Base-by-base conservation (phyloP, 139 green algal genomes). In the Tetraselmis striata region DNA sequence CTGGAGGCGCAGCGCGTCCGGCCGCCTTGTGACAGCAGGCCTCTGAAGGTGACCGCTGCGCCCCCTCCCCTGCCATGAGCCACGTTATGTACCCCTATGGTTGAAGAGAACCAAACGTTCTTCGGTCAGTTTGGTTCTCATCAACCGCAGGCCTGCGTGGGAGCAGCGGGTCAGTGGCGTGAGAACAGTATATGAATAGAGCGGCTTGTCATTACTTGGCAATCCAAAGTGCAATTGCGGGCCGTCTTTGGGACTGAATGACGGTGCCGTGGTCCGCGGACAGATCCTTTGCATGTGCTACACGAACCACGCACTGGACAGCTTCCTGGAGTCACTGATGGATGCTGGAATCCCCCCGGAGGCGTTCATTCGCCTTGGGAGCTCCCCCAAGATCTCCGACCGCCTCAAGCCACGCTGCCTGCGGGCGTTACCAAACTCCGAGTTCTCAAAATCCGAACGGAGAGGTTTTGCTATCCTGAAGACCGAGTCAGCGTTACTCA, bases 231-330 rank as follows among this genome's bases (percentile, higher is more conserved):
- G n/a, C n/a, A n/a, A n/a, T n/a, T n/a, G n/a, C n/a, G n/a, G n/a
- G n/a, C n/a, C n/a, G n/a, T n/a, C n/a, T n/a, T n/a, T n/a, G n/a
- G n/a, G n/a, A n/a, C n/a, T n/a, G n/a, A n/a, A n/a, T n/a, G n/a
- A n/a, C n/a, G n/a, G n/a, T n/a, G n/a, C n/a, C n/a, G n/a, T n/a
- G n/a, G n/a, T n/a, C n/a, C n/a, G n/a, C n/a, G 83, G 45, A 1
- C 91, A 89, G 22, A 87, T 95, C 25, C 85, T 95, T 77, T 88
- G 87, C 45, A 83, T 94, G 27, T 93, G 87, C 77, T 93, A 89
- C 84, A 95, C 92, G n/a, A 95, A 95, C 82, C 92, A 95, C 76
- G 92, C 92, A 5, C 82, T 95, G 78, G 92, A 96, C 59, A 81
- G 86, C 79, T 94, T 95, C 76, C 85, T 95, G 77, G 89, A 94